Evolutionary conservation across 2,329 filamentous ascomycete genomes (phyloP).

Genomic region (Colletotrichum spinosum): DNA sequence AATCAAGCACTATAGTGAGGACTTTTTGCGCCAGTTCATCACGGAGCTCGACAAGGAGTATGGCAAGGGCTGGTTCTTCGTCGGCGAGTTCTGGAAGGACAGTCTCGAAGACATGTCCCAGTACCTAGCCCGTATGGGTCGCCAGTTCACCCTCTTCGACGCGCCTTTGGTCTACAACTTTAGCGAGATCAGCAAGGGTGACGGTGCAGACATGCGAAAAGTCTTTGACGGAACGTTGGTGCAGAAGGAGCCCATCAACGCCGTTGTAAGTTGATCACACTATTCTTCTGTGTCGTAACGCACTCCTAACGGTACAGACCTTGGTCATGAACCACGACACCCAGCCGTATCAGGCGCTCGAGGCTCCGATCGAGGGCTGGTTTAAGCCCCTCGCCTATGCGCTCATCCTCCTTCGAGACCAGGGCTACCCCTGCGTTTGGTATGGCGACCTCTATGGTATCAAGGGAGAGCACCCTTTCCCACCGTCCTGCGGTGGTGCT

Average conservation of each 20-base stretch:
- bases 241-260: slow-evolving; percentile 48
- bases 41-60: slow-evolving; percentile 62
- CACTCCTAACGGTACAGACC: slow-evolving; percentile 54
- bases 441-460: slow-evolving; percentile 79
- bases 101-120: slow-evolving; percentile 47
- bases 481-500: slow-evolving; percentile 64
- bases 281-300: neutral
- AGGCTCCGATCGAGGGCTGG: slow-evolving; percentile 71
- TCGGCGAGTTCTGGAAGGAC: slow-evolving; percentile 55
- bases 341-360: slow-evolving; percentile 52
- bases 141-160: slow-evolving; percentile 73
- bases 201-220: slow-evolving; percentile 69
- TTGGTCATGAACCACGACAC: slow-evolving; percentile 81
- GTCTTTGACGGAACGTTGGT: slow-evolving; percentile 73
- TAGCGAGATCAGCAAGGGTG: slow-evolving; percentile 66
- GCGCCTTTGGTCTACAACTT: slow-evolving; percentile 77
- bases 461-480: slow-evolving; percentile 55
- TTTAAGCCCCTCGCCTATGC: slow-evolving; percentile 80
- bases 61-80: slow-evolving; percentile 51
- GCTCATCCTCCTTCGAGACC: slow-evolving; percentile 73
- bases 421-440: slow-evolving; percentile 75
- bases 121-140: slow-evolving; percentile 58
- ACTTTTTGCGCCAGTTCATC: slow-evolving; percentile 76
- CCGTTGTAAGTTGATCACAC: slow-evolving; percentile 44
- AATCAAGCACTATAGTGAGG: slow-evolving; percentile 76